These are phyloP conservation scores for Cytospora piceae DNA, from an alignment of 2,329 filamentous ascomycete species.

Conservation along the genomic window DNA sequence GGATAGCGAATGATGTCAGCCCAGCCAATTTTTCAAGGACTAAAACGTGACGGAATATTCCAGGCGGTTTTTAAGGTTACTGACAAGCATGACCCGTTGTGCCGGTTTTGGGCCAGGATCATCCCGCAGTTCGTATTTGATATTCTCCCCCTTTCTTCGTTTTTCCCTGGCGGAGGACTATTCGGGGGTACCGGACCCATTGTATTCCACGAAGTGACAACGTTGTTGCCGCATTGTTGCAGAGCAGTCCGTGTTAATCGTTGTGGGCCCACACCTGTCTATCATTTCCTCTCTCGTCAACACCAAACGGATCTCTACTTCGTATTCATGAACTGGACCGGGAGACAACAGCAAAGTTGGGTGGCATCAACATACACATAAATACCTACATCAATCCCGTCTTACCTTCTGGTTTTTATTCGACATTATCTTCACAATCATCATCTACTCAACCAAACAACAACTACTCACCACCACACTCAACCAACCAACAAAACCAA, in stretches of 20 bases:
- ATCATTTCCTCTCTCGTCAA: background rate
- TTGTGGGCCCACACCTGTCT: background rate
- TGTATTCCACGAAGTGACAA: background rate
- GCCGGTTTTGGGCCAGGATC: background rate
- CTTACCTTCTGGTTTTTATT: background rate
- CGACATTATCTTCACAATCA: slow-evolving; percentile 9
- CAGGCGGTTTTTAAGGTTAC: background rate
- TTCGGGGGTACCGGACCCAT: background rate
- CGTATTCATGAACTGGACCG: background rate
- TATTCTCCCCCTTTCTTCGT: background rate
- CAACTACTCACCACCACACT: slow-evolving; percentile 1
- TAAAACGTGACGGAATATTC: background rate
- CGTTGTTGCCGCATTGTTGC: background rate
- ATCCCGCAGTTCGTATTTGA: background rate
- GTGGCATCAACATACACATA: background rate
- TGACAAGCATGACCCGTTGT: background rate
- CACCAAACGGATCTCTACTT: background rate
- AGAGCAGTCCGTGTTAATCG: background rate
- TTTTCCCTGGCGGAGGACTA: background rate
- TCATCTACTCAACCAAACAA: slow-evolving; percentile 8
- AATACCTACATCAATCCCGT: background rate
- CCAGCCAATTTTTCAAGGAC: background rate
- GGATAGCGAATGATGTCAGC: background rate
- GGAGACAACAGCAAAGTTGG: background rate
- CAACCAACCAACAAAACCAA: slow-evolving; percentile 10